Conservation (phyloP, 2,329 filamentous ascomycete genomes). For the Dryadomyces sulphureus region DNA sequence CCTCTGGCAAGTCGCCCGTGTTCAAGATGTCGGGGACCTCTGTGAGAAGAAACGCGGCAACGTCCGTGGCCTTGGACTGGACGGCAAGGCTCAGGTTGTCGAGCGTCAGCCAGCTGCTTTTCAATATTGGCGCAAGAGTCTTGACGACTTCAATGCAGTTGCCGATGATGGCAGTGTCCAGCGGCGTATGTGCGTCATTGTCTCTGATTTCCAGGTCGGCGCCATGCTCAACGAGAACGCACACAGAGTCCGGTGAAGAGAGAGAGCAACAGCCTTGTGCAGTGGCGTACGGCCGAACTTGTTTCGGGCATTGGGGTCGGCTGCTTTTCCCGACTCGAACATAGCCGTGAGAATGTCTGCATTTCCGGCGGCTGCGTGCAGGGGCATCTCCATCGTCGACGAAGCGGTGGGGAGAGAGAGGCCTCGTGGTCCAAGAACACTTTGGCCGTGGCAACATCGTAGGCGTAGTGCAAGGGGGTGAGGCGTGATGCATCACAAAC, state of each 20-base stretch:
- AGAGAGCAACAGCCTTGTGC: background rate
- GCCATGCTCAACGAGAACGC: background rate
- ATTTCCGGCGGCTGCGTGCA: background rate
- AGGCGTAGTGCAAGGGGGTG: background rate
- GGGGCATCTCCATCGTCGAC: background rate
- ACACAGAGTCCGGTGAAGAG: no score
- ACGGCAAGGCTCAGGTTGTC: no score
- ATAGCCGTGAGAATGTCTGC: background rate
- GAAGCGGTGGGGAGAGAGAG: background rate
- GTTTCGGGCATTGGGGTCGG: background rate
- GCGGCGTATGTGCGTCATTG: background rate
- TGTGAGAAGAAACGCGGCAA: no score
- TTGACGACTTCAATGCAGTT: background rate
- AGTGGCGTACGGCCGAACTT: background rate
- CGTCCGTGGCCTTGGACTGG: no score
- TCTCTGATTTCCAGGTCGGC: background rate
- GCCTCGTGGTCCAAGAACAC: background rate
- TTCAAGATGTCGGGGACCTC: no score
- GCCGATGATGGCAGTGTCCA: background rate
- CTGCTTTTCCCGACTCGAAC: background rate
- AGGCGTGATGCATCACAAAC: background rate
- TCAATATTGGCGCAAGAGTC: no score
- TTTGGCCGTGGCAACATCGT: background rate
- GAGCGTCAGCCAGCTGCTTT: no score
- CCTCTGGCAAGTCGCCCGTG: no score